phyloP scores from a whole-genome alignment of 306 rosid genomes.

The Vicia sativa region DNA sequence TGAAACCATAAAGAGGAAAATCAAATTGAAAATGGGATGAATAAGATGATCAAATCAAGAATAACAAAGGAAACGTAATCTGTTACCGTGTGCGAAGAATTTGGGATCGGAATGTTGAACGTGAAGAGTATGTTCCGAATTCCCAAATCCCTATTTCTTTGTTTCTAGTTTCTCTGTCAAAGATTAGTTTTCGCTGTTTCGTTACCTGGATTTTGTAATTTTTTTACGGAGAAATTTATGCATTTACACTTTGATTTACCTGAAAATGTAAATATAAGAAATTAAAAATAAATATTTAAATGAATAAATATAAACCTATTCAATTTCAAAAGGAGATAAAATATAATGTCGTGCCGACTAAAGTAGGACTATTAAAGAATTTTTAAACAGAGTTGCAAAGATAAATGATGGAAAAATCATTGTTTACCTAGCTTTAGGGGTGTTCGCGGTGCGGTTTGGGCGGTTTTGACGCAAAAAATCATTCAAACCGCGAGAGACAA shows the following conservation, averaged over 20 bases:
- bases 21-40: constrained; percentile 1
- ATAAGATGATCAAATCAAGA: constrained; percentile 1
- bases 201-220: neutral
- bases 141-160: neutral
- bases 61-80: neutral
- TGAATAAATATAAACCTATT: too few species aligned
- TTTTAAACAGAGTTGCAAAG: too few species aligned
- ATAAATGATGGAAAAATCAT: too few species aligned
- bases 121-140: neutral
- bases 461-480: too few species aligned
- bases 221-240: neutral
- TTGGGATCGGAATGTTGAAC: constrained; percentile 1
- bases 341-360: too few species aligned
- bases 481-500: too few species aligned
- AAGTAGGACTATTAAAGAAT: too few species aligned
- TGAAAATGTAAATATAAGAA: too few species aligned
- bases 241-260: neutral
- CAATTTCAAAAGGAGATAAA: too few species aligned
- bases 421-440: too few species aligned
- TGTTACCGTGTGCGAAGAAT: neutral
- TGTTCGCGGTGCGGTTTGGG: too few species aligned
- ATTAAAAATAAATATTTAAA: too few species aligned
- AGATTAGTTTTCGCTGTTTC: neutral
- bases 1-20: constrained; percentile 13
- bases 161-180: neutral